Evolutionary conservation across 805 yeast species (phyloP), one percentile per base, ranked within the genome.

Genomic region (Candida dajiaensis): DNA sequence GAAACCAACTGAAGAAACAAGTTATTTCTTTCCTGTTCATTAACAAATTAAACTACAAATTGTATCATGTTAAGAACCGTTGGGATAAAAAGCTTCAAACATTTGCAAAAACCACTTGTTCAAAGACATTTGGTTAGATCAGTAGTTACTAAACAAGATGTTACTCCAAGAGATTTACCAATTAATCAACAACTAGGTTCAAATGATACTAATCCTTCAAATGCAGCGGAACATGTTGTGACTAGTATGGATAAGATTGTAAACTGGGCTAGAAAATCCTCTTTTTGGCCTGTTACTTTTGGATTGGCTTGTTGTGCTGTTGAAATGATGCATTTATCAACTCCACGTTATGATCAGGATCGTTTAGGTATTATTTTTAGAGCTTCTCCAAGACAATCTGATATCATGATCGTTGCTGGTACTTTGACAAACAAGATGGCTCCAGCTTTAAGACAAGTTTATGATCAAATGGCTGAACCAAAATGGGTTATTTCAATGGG

Each of bases 401-500:
- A 87, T 76, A 83, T 87, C 54, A 85, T 87, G 85, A 87, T 87
- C 69, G 94, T 88, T 47, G 95, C 96, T 3, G 96, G 96, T 38
- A 87, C 96, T 3, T 78, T 87, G 55, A 87, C 96, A 52, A 87
- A 87, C 67, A 87, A 87, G 71, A 87, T 87, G 96, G 95, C 95
- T 2, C 96, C 96, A 37, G 94, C 94, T 22, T 73, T 87, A 66
- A 83, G 96, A 72, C 94, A 86, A 71, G 95, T 87, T 29, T 87
- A 88, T 67, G 96, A 87, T 67, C 96, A 87, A 70, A 88, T 88
- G 95, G 89, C 96, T 31, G 94, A 85, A 57, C 96, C 96, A 41
- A 81, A 90, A 70, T 87, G 95, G 95, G 96, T 88, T 44, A 87
- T 87, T 58, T 85, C 94, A 47, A 87, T 87, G 96, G 96, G 96